Evolutionary conservation across 352 stramenopile genomes (phyloP).

Genomic region (Phytophthora pseudosyringae): DNA sequence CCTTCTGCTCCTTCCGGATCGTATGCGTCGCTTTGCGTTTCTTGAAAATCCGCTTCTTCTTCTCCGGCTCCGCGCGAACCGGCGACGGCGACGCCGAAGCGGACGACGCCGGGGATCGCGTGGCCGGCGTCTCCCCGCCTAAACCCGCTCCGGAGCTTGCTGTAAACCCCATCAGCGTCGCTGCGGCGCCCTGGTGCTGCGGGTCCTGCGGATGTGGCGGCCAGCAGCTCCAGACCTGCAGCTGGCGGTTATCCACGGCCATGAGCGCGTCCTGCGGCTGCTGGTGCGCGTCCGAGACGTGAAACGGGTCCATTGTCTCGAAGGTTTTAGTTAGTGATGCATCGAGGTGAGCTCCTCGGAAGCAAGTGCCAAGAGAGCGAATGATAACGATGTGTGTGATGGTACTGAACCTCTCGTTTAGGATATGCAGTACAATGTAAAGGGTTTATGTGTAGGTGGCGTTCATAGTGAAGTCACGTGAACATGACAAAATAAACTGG

Average conservation of each 20-base stretch:
- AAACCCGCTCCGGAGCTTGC: neutral
- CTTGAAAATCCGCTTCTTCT: constrained; percentile 43
- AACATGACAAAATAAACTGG: too few species aligned
- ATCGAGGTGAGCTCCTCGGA: too few species aligned
- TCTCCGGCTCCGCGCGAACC: constrained; percentile 1
- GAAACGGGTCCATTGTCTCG: constrained; percentile 23
- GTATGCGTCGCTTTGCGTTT: constrained; percentile 49
- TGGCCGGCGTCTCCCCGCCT: constrained; percentile 10
- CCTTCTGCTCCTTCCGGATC: constrained; percentile 52
- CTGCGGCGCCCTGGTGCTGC: constrained; percentile 14
- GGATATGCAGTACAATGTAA: too few species aligned
- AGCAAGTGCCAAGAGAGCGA: too few species aligned
- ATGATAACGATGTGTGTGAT: too few species aligned
- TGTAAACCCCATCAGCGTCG: constrained; percentile 15
- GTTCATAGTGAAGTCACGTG: too few species aligned
- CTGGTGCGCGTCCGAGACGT: neutral
- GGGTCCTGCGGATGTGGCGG: constrained; percentile 3
- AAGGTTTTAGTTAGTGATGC: neutral
- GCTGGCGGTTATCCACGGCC: constrained; percentile 29
- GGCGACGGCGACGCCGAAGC: constrained; percentile 7
- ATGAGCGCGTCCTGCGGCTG: constrained; percentile 28
- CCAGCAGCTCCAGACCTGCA: constrained; percentile 28
- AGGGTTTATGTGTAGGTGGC: too few species aligned
- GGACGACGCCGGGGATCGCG: constrained; percentile 18
- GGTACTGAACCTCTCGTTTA: too few species aligned